Evolutionary conservation across 805 yeast species (phyloP), one percentile per base, ranked within the genome.

Genomic region (Cyberlindnera japonica): DNA sequence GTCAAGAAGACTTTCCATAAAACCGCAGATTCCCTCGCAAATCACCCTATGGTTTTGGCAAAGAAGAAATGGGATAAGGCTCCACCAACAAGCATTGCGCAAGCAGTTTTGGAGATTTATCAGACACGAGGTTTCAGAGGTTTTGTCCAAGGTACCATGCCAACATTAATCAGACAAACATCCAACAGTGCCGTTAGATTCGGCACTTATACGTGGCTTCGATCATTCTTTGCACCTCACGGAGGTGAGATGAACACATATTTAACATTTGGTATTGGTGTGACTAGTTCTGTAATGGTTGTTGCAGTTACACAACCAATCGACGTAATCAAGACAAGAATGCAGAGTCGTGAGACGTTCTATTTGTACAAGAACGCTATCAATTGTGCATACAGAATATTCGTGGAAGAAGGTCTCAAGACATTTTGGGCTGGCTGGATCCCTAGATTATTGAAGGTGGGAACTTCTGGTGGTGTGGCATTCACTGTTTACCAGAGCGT

Each of bases 291-390:
- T 0, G 62, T 74, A 4, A 83, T 88, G 0, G 95, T 86, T 21
- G 84, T 87, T 17, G 77, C 75, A 0, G 66, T 75, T 0, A 90
- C 96, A 1, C 98, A 88, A 63, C 97, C 97, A 0, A 67, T 90
- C 21, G 97, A 90, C 63, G 86, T 87, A 3, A 63, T 90, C 35
- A 90, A 90, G 65, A 77, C 96, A 3, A 75, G 95, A 55, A 77
- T 89, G 77, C 96, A 89, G 62, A 77, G 88, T 54, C 76, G 79
- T 53, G 77, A 81, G 55, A 78, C 83, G n/a, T 71, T 71, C 53
- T 53, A 60, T 5, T 51, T 75, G 3, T 83, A 81, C 57, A 71
- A 68, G 43, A 87, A 82, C 61, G 68, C 87, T 6, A 62, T 83
- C 53, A 73, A 77, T 15, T 73, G 81, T 55, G 65, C 72, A 6